phyloP scores from a whole-genome alignment of 768 basidiomycete species.

The Goffeauzyma gilvescens region DNA sequence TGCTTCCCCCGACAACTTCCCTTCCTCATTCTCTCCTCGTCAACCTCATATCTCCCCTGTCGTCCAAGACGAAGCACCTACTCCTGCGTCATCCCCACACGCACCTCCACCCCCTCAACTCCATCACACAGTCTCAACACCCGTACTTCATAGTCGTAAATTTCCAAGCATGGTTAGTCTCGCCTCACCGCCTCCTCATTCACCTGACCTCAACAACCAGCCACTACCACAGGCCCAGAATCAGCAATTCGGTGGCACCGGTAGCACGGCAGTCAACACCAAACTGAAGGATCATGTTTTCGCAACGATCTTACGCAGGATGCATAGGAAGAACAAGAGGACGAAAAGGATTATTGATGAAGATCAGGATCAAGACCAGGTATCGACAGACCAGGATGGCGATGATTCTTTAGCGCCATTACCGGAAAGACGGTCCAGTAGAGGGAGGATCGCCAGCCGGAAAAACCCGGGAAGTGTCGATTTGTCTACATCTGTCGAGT shows the following conservation, averaged over 20 bases:
- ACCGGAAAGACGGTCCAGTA: too few relatives aligned
- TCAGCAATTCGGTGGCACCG: slow-evolving; percentile 55
- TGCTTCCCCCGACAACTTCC: slow-evolving; percentile 5
- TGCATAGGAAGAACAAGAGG: slow-evolving; percentile 13
- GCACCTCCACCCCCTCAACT: slow-evolving; percentile 18
- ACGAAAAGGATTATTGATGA: neutral
- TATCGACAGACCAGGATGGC: too few relatives aligned
- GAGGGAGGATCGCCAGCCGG: too few relatives aligned
- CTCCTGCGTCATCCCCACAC: slow-evolving; percentile 15
- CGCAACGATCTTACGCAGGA: slow-evolving; percentile 53
- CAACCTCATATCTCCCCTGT: neutral
- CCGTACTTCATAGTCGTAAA: too few relatives aligned
- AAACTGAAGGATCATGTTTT: slow-evolving; percentile 91
- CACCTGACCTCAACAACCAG: neutral
- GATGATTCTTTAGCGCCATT: too few relatives aligned
- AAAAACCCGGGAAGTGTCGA: too few relatives aligned
- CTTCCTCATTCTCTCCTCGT: slow-evolving; percentile 7
- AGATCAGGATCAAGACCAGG: too few relatives aligned
- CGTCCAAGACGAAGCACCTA: neutral
- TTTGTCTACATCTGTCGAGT: too few relatives aligned
- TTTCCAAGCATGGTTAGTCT: too few relatives aligned
- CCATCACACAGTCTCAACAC: slow-evolving; percentile 26
- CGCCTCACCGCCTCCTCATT: slow-evolving; percentile 7
- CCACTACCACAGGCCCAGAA: neutral
- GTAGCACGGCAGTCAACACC: slow-evolving; percentile 82